Evolutionary conservation across 768 basidiomycete genomes (phyloP).

Genomic region (Serendipita sp.): DNA sequence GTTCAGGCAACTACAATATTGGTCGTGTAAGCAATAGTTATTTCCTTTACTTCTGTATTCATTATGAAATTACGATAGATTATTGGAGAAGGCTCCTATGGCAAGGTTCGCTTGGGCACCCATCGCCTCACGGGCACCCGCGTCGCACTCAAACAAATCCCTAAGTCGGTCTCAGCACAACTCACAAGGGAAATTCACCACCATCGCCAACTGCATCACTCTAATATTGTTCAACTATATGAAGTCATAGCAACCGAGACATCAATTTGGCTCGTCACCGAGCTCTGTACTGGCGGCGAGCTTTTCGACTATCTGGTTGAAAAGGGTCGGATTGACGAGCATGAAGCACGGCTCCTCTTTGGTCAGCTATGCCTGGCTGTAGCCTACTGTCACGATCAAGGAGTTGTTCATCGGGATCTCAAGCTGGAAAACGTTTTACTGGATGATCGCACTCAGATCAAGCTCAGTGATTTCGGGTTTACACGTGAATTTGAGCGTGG

Average conservation of each 20-base stretch:
- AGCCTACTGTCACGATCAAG: conserved; percentile 79
- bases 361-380: conserved; percentile 93
- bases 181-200: conserved; percentile 97
- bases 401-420: conserved; percentile 90
- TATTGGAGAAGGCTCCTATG: conserved; percentile 60
- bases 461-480: conserved; percentile 90
- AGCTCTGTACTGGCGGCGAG: conserved; percentile 92
- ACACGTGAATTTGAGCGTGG: conserved; percentile 79
- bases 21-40: neutral
- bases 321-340: conserved; percentile 72
- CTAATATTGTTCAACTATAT: conserved; percentile 87
- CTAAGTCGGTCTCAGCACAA: conserved; percentile 78
- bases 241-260: conserved; percentile 96
- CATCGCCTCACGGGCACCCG: conserved; percentile 83
- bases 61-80: conserved; percentile 2
- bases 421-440: conserved; percentile 91
- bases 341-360: conserved; percentile 75
- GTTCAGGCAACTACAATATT: conserved; percentile 2
- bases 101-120: conserved; percentile 86
- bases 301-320: conserved; percentile 97
- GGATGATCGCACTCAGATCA: conserved; percentile 80
- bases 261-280: conserved; percentile 92
- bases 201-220: conserved; percentile 91
- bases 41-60: conserved; percentile 12
- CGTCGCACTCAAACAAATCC: conserved; percentile 96